Evolutionary conservation across 805 yeast genomes (phyloP), one percentile per base, ranked within the genome.

Genomic region (Yarrowia sp.): DNA sequence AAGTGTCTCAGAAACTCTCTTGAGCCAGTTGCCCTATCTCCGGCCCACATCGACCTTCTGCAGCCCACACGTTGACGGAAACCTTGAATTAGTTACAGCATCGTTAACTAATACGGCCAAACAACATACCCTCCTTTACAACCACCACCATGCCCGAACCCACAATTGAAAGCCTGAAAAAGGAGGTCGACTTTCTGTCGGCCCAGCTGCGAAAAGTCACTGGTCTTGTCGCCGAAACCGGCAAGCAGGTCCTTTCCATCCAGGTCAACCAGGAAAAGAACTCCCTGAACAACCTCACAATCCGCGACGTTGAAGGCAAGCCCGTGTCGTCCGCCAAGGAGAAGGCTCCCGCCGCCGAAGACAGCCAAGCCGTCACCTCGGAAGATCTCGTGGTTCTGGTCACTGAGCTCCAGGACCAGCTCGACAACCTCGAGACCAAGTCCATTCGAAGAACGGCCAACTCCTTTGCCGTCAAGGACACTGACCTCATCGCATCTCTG

Each of bases 301-400:
- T 55, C 61, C 39, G 38, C 15, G 61, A 55, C 61, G 61, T 39
- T n/a, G 61, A 55, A 11, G 61, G 61, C 36, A 55, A 55, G 47
- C 61, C 61, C 3, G 61, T 55, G 11, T 28, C 28, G 45, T 55
- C 61, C 6, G 47, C 15, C 28, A 55, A 41, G 31, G 61, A 55
- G 4, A 53, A 53, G 45, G 47, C 60, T 2, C 5, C 31, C 11
- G 18, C 60, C 11, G n/a, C 62, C 33, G 87, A 84, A 66, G 73
- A 84, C 1, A 73, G 81, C 3, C 90, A 87, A 68, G 86, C 81
- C 68, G 90, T 86, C 41, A 85, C 93, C 3, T 88, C 90, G 69
- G 96, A 89, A 66, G 98, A 93, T 72, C 77, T 92, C 11, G 89
- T 89, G 3, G 93, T 90, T 72, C 79, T 92, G 51, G 98, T 92